These are phyloP conservation scores for Trichoderma sp. DNA, from an alignment of 2,329 filamentous ascomycete species.

Conservation along the genomic window DNA sequence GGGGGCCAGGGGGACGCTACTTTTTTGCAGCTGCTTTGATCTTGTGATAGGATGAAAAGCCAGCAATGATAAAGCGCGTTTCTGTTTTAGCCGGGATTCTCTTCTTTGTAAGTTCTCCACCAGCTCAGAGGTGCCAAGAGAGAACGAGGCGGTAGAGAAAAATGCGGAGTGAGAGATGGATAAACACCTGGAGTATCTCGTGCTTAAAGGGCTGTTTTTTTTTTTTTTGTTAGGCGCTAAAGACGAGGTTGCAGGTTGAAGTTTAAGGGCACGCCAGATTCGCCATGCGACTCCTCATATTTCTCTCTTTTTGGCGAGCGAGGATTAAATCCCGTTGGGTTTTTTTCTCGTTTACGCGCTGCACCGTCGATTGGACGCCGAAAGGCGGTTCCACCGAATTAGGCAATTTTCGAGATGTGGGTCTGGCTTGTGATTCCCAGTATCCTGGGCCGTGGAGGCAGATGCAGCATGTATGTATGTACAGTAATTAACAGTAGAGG, in stretches of 20 bases:
- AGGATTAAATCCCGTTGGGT: not conserved
- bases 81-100: not conserved
- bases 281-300: not conserved
- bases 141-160: not conserved
- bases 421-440: constrained; percentile 10
- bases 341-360: not conserved
- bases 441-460: not conserved
- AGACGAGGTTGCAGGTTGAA: not conserved
- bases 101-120: not conserved
- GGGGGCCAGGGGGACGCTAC: not conserved
- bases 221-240: not conserved
- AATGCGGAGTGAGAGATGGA: not conserved
- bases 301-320: not conserved
- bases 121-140: not conserved
- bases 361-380: constrained; percentile 10
- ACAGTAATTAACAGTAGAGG: not conserved
- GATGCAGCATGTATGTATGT: not conserved
- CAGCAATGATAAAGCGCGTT: not conserved
- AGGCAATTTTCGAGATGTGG: constrained; percentile 19
- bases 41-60: not conserved
- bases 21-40: not conserved
- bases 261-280: not conserved
- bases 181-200: not conserved
- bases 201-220: not conserved
- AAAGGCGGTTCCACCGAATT: constrained; percentile 17